Percentiles rank a stretch among this genome's conserved stretches.
Conservation (phyloP, 2,329 filamentous ascomycete species). For the Ascomycota sp. region DNA sequence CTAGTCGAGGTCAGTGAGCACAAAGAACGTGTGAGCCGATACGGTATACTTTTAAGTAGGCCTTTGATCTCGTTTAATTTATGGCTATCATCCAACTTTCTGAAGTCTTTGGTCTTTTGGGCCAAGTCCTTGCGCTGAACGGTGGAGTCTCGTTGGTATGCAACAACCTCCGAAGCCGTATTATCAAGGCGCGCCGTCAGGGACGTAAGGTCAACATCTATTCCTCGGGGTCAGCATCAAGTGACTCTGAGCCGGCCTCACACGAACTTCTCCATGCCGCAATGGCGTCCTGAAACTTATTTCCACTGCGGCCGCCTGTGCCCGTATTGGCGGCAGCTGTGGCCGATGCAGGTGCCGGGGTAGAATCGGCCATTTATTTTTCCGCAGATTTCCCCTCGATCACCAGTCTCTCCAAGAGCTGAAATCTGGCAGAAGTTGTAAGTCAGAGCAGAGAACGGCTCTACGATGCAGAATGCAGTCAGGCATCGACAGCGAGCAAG, state of each 20-base stretch:
- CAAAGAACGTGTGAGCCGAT: neutral
- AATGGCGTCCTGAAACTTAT: slow-evolving; percentile 93
- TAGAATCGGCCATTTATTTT: slow-evolving; percentile 11
- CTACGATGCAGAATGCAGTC: no score
- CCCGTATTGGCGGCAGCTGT: slow-evolving; percentile 5
- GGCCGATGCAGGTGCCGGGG: slow-evolving; percentile 9
- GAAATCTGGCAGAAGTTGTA: no score
- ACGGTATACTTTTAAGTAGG: slow-evolving; percentile 51
- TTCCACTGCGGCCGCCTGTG: slow-evolving; percentile 27
- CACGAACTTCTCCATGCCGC: slow-evolving; percentile 75
- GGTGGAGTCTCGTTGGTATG: slow-evolving; percentile 83
- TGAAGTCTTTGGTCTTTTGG: slow-evolving; percentile 97
- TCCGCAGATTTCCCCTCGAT: neutral
- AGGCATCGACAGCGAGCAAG: no score
- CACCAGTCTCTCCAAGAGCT: no score
- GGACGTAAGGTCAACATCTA: slow-evolving; percentile 68
- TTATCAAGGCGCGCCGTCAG: slow-evolving; percentile 72
- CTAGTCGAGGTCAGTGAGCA: slow-evolving; percentile 18
- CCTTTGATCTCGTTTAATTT: slow-evolving; percentile 80
- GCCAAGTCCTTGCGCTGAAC: slow-evolving; percentile 90
- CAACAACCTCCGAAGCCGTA: slow-evolving; percentile 83
- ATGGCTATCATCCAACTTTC: slow-evolving; percentile 70
- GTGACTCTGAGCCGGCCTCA: neutral
- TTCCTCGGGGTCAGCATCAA: slow-evolving; percentile 4
- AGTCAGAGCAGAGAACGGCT: no score